Evolutionary conservation across 441 rosid genomes (phyloP).

Genomic region (Viola pubescens): DNA sequence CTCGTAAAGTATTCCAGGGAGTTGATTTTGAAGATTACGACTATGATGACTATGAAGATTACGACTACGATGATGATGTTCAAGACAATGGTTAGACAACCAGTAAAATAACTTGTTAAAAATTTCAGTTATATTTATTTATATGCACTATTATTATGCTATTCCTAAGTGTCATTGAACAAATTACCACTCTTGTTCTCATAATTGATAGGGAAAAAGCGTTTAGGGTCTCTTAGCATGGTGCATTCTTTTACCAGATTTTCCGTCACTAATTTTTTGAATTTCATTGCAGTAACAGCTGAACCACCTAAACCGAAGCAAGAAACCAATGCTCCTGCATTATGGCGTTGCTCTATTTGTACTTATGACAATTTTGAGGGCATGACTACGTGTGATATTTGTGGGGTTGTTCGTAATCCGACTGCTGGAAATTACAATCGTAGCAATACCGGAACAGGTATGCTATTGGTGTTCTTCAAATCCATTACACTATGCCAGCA

Average conservation of each 20-base stretch:
- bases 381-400: constrained; percentile 78
- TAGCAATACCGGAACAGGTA: constrained; percentile 47
- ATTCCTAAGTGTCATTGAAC: no score
- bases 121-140: no score
- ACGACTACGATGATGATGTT: constrained; percentile 27
- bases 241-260: not conserved
- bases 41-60: constrained; percentile 27
- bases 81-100: constrained; percentile 26
- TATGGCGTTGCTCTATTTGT: constrained; percentile 85
- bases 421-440: constrained; percentile 27
- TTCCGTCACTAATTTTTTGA: constrained; percentile 1
- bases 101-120: no score
- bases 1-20: constrained; percentile 37
- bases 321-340: constrained; percentile 21
- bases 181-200: no score
- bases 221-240: not conserved
- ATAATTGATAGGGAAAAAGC: not conserved
- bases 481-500: not conserved
- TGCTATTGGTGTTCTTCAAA: constrained; percentile 6
- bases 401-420: constrained; percentile 76
- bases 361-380: constrained; percentile 76
- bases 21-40: constrained; percentile 32
- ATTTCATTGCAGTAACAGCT: constrained; percentile 24
- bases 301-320: constrained; percentile 28
- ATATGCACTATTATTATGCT: no score